phyloP scores from a whole-genome alignment of 805 yeast species.

The Yarrowia alimentaria region DNA sequence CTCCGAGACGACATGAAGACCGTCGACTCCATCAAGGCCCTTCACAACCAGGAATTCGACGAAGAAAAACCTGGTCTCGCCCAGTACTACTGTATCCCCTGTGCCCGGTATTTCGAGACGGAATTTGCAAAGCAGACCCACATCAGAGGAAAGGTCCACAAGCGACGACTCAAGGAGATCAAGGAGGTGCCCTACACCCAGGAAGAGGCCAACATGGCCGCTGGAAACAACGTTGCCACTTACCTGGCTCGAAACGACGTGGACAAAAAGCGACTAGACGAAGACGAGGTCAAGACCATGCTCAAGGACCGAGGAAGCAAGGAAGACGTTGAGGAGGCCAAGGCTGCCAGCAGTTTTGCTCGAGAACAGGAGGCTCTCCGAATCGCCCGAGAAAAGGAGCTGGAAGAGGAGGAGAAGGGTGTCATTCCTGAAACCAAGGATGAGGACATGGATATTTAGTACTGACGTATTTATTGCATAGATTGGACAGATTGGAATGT shows the following conservation, averaged over 20 bases:
- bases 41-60: slow-evolving; percentile 81
- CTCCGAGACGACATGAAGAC: slow-evolving; percentile 65
- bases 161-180: slow-evolving; percentile 76
- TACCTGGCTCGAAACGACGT: slow-evolving; percentile 63
- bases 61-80: slow-evolving; percentile 93
- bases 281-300: slow-evolving; percentile 27
- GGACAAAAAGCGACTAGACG: slow-evolving; percentile 52
- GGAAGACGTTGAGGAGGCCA: slow-evolving; percentile 20
- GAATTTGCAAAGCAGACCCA: slow-evolving; percentile 72
- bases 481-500: no score
- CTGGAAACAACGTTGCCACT: slow-evolving; percentile 70
- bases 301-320: slow-evolving; percentile 42
- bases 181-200: slow-evolving; percentile 79
- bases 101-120: slow-evolving; percentile 87
- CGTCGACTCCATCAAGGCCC: slow-evolving; percentile 57
- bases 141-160: slow-evolving; percentile 73
- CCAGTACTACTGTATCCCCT: slow-evolving; percentile 89
- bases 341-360: slow-evolving; percentile 20
- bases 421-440: slow-evolving; percentile 14
- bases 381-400: slow-evolving; percentile 43
- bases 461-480: neutral
- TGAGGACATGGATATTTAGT: neutral
- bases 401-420: slow-evolving; percentile 35
- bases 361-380: slow-evolving; percentile 17
- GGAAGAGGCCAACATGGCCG: slow-evolving; percentile 87